These are phyloP conservation scores for Melaleuca quinquenervia DNA, from an alignment of 345 rosid genomes.

Conservation along the genomic window DNA sequence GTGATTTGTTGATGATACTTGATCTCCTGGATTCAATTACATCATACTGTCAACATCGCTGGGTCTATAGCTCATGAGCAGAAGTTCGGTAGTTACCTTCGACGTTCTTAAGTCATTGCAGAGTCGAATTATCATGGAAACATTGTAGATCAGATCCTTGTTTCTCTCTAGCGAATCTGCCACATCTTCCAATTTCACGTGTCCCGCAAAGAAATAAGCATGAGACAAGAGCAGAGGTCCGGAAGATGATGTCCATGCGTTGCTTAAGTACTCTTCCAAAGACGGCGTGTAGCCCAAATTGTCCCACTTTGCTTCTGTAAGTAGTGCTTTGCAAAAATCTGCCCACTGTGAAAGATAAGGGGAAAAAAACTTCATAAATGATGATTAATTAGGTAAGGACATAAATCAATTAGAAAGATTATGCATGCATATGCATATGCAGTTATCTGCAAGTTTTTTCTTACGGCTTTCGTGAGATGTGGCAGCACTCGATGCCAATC, in stretches of 20 bases:
- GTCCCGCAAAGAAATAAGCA: slow-evolving; percentile 9
- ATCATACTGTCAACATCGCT: not conserved
- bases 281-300: slow-evolving; percentile 29
- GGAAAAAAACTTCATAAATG: not conserved
- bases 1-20: not conserved
- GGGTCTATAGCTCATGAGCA: not conserved
- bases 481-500: slow-evolving; percentile 9
- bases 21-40: not conserved
- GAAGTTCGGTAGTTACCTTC: slow-evolving; percentile 7
- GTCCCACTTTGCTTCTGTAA: slow-evolving; percentile 46
- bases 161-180: not conserved
- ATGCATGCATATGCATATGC: not conserved
- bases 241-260: slow-evolving; percentile 31
- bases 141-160: slow-evolving; percentile 18
- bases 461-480: slow-evolving; percentile 29
- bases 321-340: slow-evolving; percentile 32
- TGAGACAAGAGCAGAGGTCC: slow-evolving; percentile 19
- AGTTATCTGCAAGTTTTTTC: not conserved
- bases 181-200: not conserved
- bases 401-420: not conserved
- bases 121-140: slow-evolving; percentile 26
- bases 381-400: not conserved
- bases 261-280: slow-evolving; percentile 26
- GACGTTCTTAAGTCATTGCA: slow-evolving; percentile 45
- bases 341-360: slow-evolving; percentile 23